A percentile compares a stretch with the other conserved stretches of the same genome.
These are phyloP conservation scores for Penicillium manginii DNA, from an alignment of 495 filamentous ascomycete species.

Conservation along the genomic window DNA sequence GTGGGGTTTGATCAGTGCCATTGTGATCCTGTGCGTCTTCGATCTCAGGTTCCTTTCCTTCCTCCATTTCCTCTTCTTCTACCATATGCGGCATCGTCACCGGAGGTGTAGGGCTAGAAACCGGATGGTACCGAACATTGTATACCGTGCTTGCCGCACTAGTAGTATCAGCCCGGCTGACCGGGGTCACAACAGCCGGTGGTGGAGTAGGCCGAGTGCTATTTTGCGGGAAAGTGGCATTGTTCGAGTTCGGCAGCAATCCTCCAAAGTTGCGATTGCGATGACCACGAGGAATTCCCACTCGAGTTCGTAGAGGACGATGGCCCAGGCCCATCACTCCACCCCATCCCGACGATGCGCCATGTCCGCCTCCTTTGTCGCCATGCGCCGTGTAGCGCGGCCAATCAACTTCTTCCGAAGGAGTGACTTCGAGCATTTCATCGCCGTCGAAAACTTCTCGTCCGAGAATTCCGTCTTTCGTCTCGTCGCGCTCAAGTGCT, in stretches of 20 bases:
- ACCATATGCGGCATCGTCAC: slow-evolving; percentile 45
- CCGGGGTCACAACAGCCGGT: slow-evolving; percentile 65
- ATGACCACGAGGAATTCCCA: slow-evolving; percentile 28
- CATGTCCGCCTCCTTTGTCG: slow-evolving; percentile 43
- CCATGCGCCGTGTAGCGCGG: slow-evolving; percentile 41
- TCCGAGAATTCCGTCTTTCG: slow-evolving; percentile 92
- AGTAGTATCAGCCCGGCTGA: slow-evolving; percentile 77
- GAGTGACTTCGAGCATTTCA: slow-evolving; percentile 84
- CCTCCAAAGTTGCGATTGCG: slow-evolving; percentile 29
- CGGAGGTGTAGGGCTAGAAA: slow-evolving; percentile 66
- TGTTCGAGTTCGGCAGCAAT: slow-evolving; percentile 18
- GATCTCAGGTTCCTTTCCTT: slow-evolving; percentile 36
- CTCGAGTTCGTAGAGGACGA: slow-evolving; percentile 44
- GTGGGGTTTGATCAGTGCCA: slow-evolving; percentile 12
- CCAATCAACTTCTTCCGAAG: slow-evolving; percentile 61
- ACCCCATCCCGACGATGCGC: slow-evolving; percentile 49
- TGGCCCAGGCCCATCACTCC: slow-evolving; percentile 45
- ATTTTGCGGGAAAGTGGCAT: slow-evolving; percentile 20
- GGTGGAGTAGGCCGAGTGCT: slow-evolving; percentile 63
- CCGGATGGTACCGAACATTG: slow-evolving; percentile 79
- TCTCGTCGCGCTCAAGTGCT: slow-evolving; percentile 91
- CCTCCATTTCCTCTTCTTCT: slow-evolving; percentile 38
- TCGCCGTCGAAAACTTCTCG: slow-evolving; percentile 96
- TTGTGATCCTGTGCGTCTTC: slow-evolving; percentile 17
- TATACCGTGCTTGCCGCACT: slow-evolving; percentile 85